Conservation (phyloP, 257 asterid genomes). For the Cynanchum wilfordii region DNA sequence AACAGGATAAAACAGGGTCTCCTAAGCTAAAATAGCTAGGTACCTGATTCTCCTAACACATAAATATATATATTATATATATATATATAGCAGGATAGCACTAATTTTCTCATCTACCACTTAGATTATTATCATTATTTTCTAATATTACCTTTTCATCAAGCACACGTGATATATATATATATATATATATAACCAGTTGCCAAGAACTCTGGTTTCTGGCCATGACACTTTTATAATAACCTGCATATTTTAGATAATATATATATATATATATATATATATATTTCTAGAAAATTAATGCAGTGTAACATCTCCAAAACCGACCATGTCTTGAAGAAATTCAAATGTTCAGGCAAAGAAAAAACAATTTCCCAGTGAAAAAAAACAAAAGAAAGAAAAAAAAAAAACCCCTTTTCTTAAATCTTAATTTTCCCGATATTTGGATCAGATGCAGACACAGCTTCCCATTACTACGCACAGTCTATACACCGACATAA, state of each 20-base stretch:
- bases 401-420: background rate
- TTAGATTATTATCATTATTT: too few species aligned
- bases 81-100: too few species aligned
- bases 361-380: background rate
- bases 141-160: too few species aligned
- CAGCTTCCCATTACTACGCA: background rate
- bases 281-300: too few species aligned
- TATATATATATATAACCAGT: too few species aligned
- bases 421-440: background rate
- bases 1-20: background rate
- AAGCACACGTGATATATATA: too few species aligned
- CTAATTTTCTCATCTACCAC: background rate
- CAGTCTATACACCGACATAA: background rate
- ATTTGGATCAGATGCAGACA: background rate
- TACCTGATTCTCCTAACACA: background rate
- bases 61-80: too few species aligned
- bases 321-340: background rate
- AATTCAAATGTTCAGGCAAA: background rate
- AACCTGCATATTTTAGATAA: too few species aligned
- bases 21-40: background rate
- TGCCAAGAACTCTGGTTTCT: too few species aligned
- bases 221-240: too few species aligned
- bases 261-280: too few species aligned
- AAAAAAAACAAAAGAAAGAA: too few species aligned
- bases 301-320: background rate